A percentile compares a stretch with the other conserved stretches of the same genome.
These are phyloP conservation scores for Boletellus sp. DNA, from an alignment of 768 basidiomycete genomes.

Conservation along the genomic window DNA sequence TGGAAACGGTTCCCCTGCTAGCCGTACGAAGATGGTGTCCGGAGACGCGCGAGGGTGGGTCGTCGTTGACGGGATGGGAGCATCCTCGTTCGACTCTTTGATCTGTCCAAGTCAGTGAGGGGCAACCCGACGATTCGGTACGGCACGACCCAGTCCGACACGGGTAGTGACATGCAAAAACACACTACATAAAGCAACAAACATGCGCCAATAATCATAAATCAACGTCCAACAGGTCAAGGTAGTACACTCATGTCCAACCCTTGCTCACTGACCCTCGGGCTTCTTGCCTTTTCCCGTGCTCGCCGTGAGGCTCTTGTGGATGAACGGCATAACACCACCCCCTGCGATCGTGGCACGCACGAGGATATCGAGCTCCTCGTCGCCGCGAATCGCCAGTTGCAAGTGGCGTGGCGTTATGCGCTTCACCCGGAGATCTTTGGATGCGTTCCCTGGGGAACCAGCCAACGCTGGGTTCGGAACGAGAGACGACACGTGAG, in stretches of 20 bases:
- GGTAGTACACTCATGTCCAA: constrained; percentile 7
- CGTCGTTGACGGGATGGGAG: too few species aligned
- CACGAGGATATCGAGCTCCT: constrained; percentile 94
- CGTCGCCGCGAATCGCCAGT: constrained; percentile 94
- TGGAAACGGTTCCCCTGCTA: too few species aligned
- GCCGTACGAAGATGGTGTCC: too few species aligned
- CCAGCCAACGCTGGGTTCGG: not conserved
- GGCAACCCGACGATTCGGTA: too few species aligned
- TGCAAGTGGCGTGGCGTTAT: constrained; percentile 96
- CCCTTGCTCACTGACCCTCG: constrained; percentile 24
- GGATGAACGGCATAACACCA: constrained; percentile 85
- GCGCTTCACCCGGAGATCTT: constrained; percentile 95
- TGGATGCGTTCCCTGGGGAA: constrained; percentile 83
- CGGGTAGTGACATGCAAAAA: constrained; percentile 9
- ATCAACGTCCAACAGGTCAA: not conserved
- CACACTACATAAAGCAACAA: constrained; percentile 11
- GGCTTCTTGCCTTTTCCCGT: constrained; percentile 49
- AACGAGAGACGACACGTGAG: not conserved
- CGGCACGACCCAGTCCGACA: not conserved
- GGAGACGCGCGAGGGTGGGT: too few species aligned
- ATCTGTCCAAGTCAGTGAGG: too few species aligned
- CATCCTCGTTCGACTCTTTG: too few species aligned
- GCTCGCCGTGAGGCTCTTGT: constrained; percentile 67
- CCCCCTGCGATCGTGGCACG: constrained; percentile 91
- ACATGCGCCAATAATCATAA: constrained; percentile 20